Conservation (phyloP, 1,139 yeast species). For the Candida pseudoviswanathii region DNA sequence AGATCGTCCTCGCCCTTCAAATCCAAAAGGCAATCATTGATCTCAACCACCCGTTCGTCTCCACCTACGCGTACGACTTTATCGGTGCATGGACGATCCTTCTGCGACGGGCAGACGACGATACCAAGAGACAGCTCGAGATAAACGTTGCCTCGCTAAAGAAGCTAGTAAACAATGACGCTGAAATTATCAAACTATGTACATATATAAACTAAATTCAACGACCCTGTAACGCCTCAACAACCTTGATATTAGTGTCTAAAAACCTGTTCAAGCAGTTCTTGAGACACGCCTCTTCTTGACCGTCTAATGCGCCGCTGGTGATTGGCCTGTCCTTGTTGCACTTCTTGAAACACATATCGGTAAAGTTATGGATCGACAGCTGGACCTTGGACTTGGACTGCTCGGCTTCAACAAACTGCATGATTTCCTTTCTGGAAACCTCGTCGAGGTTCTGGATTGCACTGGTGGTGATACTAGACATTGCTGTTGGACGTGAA, state of each 20-base stretch:
- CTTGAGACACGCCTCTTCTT: constrained; percentile 72
- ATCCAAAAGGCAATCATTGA: constrained; percentile 22
- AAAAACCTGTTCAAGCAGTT: constrained; percentile 85
- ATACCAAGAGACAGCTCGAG: constrained; percentile 2
- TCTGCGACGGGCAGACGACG: constrained; percentile 7
- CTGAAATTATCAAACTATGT: constrained; percentile 11
- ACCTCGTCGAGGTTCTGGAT: constrained; percentile 67
- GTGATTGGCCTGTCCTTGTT: constrained; percentile 52
- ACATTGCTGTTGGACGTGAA: constrained; percentile 36
- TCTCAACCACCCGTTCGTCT: constrained; percentile 23
- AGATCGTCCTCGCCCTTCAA: constrained; percentile 18
- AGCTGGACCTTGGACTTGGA: constrained; percentile 86
- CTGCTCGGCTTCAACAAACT: constrained; percentile 80
- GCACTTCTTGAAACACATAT: constrained; percentile 89
- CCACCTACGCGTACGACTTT: constrained; percentile 37
- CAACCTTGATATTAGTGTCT: constrained; percentile 86
- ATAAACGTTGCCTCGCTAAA: constrained; percentile 11
- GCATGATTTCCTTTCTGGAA: constrained; percentile 72
- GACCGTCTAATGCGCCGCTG: constrained; percentile 50
- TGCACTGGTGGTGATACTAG: constrained; percentile 60
- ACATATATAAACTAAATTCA: constrained; percentile 18
- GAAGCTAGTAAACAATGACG: constrained; percentile 5
- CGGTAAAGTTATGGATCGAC: constrained; percentile 84
- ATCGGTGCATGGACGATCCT: constrained; percentile 33
- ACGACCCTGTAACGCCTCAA: constrained; percentile 51